phyloP scores from a whole-genome alignment of 441 rosid genomes.

The Raphanus hybrid region DNA sequence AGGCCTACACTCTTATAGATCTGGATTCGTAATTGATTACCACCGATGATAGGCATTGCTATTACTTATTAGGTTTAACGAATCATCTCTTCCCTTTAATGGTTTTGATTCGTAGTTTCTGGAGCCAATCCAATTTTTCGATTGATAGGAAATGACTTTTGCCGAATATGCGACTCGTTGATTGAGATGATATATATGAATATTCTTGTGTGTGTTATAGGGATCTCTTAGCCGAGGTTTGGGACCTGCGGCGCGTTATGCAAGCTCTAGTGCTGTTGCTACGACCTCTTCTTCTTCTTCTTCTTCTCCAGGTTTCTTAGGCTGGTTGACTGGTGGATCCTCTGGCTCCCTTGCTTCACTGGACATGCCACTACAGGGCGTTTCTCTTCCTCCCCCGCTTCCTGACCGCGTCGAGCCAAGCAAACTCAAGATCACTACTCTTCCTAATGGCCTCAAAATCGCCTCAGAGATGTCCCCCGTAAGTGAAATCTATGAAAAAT shows the following conservation, averaged over 20 bases:
- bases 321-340: constrained; percentile 72
- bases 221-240: constrained; percentile 50
- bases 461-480: constrained; percentile 66
- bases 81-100: not conserved
- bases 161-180: not conserved
- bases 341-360: constrained; percentile 56
- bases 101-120: no score
- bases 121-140: no score
- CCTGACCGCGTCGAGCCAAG: constrained; percentile 73
- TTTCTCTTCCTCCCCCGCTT: constrained; percentile 64
- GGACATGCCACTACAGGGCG: constrained; percentile 62
- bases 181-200: not conserved
- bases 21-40: constrained; percentile 23
- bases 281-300: constrained; percentile 31
- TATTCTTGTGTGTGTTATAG: constrained; percentile 38
- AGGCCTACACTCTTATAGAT: constrained; percentile 13
- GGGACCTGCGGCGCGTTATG: constrained; percentile 49
- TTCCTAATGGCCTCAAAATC: constrained; percentile 50
- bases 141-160: no score
- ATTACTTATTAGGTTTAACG: not conserved
- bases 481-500: not conserved
- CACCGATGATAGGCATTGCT: not conserved
- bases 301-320: constrained; percentile 62
- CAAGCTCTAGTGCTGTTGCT: constrained; percentile 68
- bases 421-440: constrained; percentile 58